Percentiles rank a stretch among this genome's conserved stretches.
Conservation (phyloP, 257 asterid genomes). For the Solanum microdontum region DNA sequence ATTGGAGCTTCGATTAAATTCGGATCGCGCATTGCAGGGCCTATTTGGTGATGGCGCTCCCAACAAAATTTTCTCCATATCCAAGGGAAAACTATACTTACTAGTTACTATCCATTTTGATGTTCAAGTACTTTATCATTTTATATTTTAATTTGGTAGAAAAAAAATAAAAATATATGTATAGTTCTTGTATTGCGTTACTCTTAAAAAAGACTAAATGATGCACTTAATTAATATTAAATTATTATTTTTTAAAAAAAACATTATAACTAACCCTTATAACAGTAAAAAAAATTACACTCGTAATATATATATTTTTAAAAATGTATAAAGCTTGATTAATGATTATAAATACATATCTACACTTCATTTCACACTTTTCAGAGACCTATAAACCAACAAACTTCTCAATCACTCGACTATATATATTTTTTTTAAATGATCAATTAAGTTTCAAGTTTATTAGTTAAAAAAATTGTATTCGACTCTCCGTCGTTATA, state of each 20-base stretch:
- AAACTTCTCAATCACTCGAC: background rate
- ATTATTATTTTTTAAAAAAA: no score
- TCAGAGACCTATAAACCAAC: background rate
- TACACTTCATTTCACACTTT: background rate
- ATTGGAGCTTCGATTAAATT: no score
- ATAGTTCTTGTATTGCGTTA: background rate
- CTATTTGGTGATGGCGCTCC: no score
- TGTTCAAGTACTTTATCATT: background rate
- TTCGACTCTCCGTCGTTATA: background rate
- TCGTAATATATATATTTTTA: background rate
- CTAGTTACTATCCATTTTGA: background rate
- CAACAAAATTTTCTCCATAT: no score
- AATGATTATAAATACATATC: background rate
- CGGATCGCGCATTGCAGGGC: no score
- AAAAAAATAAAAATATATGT: no score
- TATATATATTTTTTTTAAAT: background rate
- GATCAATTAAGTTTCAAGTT: background rate
- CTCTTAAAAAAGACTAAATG: background rate
- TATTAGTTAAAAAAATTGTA: background rate
- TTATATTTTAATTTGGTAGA: no score
- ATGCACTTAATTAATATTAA: no score
- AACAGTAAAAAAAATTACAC: background rate
- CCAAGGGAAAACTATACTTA: background rate
- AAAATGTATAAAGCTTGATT: no score
- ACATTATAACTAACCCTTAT: background rate